A percentile compares a stretch with the other conserved stretches of the same genome.
Conservation (phyloP, 2,329 filamentous ascomycete genomes). For the Ophiocordyceps sinensis region DNA sequence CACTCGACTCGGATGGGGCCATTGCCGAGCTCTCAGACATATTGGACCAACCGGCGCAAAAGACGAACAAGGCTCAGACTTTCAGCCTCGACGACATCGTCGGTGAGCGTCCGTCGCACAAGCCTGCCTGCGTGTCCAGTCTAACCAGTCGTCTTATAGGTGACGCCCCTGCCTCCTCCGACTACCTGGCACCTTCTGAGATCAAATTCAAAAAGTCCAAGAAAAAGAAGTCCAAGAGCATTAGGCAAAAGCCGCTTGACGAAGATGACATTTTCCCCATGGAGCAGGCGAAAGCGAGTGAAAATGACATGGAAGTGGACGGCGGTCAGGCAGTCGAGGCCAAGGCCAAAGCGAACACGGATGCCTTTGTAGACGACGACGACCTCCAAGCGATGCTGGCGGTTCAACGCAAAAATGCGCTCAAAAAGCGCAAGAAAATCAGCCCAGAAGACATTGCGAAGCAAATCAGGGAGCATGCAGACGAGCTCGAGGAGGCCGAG, state of each 20-base stretch:
- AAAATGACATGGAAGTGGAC: slow-evolving; percentile 64
- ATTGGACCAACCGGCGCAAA: slow-evolving; percentile 35
- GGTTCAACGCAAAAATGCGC: slow-evolving; percentile 62
- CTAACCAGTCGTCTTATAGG: slow-evolving; percentile 4
- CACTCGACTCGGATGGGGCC: slow-evolving; percentile 63
- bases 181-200: slow-evolving; percentile 76
- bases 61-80: slow-evolving; percentile 47
- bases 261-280: slow-evolving; percentile 44
- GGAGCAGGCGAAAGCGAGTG: slow-evolving; percentile 21
- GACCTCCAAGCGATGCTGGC: slow-evolving; percentile 79
- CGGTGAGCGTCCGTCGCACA: slow-evolving; percentile 21
- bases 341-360: slow-evolving; percentile 51
- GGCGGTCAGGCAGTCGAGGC: slow-evolving; percentile 32
- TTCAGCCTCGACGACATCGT: slow-evolving; percentile 70
- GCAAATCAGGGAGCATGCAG: slow-evolving; percentile 54
- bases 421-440: slow-evolving; percentile 84
- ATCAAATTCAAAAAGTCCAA: slow-evolving; percentile 92
- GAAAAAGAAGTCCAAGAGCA: slow-evolving; percentile 76
- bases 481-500: slow-evolving; percentile 32
- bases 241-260: slow-evolving; percentile 52
- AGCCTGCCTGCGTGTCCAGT: background rate
- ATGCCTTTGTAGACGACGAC: slow-evolving; percentile 76
- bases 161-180: slow-evolving; percentile 40
- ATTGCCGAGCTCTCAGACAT: slow-evolving; percentile 48
- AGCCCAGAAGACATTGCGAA: slow-evolving; percentile 78